Evolutionary conservation across 169 alveolate genomes (phyloP).

Genomic region (Cryptosporidium xiaoi): DNA sequence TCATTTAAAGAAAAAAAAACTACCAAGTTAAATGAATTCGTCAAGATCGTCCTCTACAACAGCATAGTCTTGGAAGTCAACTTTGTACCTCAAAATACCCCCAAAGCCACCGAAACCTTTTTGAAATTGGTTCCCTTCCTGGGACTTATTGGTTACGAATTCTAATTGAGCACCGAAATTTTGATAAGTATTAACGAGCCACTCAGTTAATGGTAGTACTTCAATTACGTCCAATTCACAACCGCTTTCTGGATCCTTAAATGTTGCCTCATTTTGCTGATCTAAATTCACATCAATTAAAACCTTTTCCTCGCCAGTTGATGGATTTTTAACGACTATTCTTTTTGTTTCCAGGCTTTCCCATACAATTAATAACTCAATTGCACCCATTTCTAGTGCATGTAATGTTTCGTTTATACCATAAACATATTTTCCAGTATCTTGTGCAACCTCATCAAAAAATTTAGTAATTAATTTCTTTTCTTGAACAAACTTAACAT

Average conservation of each 20-base stretch:
- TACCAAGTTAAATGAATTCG: constrained; percentile 67
- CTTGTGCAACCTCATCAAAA: constrained; percentile 98
- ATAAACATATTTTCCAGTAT: constrained; percentile 96
- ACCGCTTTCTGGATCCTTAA: constrained; percentile 83
- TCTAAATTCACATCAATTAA: constrained; percentile 82
- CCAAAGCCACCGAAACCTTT: constrained; percentile 99
- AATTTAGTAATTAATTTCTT: constrained; percentile 86
- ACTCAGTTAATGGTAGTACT: constrained; percentile 93
- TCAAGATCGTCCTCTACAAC: constrained; percentile 79
- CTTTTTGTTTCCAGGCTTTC: constrained; percentile 92
- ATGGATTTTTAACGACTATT: constrained; percentile 86
- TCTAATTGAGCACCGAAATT: constrained; percentile 94
- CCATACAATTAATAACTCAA: constrained; percentile 93
- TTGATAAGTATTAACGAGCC: constrained; percentile 96
- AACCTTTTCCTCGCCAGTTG: constrained; percentile 85
- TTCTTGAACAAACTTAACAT: constrained; percentile 91
- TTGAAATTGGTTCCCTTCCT: constrained; percentile 98
- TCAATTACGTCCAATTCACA: constrained; percentile 92
- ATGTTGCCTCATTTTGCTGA: constrained; percentile 79
- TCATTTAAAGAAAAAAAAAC: too few species aligned
- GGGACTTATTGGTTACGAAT: constrained; percentile 95
- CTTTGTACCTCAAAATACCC: constrained; percentile 96
- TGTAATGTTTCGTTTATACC: constrained; percentile 94
- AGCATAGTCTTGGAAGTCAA: constrained; percentile 87
- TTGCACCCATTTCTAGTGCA: constrained; percentile 95